These are phyloP conservation scores for Pseudozyma hubeiensis DNA, from an alignment of 1,284 basidiomycete species.

Conservation along the genomic window DNA sequence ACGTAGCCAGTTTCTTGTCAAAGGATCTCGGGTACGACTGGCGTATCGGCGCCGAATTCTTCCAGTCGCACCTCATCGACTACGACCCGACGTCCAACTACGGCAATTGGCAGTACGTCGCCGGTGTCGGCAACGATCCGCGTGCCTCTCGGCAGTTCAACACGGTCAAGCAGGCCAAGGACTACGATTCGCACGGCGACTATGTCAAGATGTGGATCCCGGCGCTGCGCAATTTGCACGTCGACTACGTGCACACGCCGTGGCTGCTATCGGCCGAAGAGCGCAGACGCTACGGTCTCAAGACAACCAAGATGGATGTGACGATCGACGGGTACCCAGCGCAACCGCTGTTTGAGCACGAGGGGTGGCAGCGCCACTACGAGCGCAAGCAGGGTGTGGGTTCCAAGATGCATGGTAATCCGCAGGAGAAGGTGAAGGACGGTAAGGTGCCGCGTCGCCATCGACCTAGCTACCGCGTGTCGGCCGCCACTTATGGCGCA, in stretches of 20 bases:
- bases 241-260: conserved; percentile 64
- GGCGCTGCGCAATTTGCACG: conserved; percentile 69
- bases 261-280: conserved; percentile 58
- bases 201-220: conserved; percentile 73
- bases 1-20: conserved; percentile 73
- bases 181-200: conserved; percentile 72
- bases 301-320: conserved; percentile 57
- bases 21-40: conserved; percentile 72
- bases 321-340: conserved; percentile 59
- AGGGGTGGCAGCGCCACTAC: conserved; percentile 61
- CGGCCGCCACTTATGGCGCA: conserved; percentile 36
- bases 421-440: conserved; percentile 64
- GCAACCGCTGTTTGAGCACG: conserved; percentile 55
- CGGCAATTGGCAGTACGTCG: conserved; percentile 68
- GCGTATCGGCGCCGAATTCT: conserved; percentile 74
- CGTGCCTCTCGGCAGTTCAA: conserved; percentile 73
- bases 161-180: conserved; percentile 73
- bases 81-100: conserved; percentile 64
- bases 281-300: conserved; percentile 55
- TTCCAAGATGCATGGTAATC: conserved; percentile 63
- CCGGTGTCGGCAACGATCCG: conserved; percentile 74
- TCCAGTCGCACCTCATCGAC: conserved; percentile 70
- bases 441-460: conserved; percentile 54
- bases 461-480: conserved; percentile 36
- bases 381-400: conserved; percentile 61